phyloP scores from a whole-genome alignment of 768 basidiomycete genomes.

The Amanita pseudoporphyria region DNA sequence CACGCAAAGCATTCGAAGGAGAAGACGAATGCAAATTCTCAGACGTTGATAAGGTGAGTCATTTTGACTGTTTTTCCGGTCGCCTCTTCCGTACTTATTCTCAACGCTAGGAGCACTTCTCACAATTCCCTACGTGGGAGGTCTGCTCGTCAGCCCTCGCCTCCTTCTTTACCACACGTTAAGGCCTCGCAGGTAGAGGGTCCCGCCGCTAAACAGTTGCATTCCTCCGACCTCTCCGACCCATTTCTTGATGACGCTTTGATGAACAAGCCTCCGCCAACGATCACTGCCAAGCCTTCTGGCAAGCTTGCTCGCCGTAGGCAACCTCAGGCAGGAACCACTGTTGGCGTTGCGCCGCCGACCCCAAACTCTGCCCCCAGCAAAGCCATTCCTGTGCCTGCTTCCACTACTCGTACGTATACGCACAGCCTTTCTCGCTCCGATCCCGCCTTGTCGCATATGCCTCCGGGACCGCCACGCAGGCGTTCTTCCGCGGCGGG shows the following conservation, averaged over 20 bases:
- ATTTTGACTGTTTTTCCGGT: neutral
- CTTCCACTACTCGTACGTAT: slow-evolving; percentile 9
- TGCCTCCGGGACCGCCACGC: slow-evolving; percentile 16
- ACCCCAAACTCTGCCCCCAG: slow-evolving; percentile 22
- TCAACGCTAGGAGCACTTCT: slow-evolving; percentile 33
- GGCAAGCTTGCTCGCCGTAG: slow-evolving; percentile 55
- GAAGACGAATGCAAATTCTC: slow-evolving; percentile 11
- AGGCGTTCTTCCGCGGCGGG: slow-evolving; percentile 24
- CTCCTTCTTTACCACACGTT: slow-evolving; percentile 28
- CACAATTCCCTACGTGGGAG: slow-evolving; percentile 32
- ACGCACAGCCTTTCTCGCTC: slow-evolving; percentile 35
- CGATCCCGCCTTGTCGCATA: slow-evolving; percentile 35
- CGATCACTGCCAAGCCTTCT: slow-evolving; percentile 36
- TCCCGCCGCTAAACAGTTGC: slow-evolving; percentile 25
- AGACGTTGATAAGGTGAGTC: neutral
- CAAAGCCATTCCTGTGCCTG: slow-evolving; percentile 45
- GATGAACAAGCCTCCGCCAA: slow-evolving; percentile 17
- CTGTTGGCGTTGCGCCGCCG: slow-evolving; percentile 11
- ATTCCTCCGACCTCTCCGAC: slow-evolving; percentile 40
- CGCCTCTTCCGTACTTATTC: neutral
- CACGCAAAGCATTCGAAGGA: slow-evolving; percentile 22
- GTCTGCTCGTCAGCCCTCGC: slow-evolving; percentile 54
- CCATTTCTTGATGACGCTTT: slow-evolving; percentile 27
- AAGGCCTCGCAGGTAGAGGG: slow-evolving; percentile 63
- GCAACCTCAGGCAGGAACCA: slow-evolving; percentile 20